phyloP scores from a whole-genome alignment of 352 stramenopile genomes.

The Phytophthora megakarya region DNA sequence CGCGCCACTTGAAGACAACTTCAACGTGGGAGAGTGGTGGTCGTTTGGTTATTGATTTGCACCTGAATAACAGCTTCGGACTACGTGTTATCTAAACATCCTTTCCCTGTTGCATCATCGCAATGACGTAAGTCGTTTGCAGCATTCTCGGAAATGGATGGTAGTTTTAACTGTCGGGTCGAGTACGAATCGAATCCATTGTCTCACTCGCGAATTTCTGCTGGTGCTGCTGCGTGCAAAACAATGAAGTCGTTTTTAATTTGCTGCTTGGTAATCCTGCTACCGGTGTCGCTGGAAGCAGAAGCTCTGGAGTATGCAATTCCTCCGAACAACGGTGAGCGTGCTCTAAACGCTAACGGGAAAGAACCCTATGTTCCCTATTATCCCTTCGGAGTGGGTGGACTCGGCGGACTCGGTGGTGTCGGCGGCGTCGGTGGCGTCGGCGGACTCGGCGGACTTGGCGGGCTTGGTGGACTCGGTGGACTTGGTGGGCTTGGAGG shows the following conservation, averaged over 20 bases:
- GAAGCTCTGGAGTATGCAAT: slow-evolving; percentile 6
- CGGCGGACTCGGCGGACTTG: slow-evolving; percentile 10
- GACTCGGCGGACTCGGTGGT: slow-evolving; percentile 6
- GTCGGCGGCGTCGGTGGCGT: slow-evolving; percentile 8
- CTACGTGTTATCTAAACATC: too few species aligned
- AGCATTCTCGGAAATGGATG: slow-evolving; percentile 17
- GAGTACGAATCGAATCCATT: neutral
- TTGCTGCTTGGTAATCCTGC: slow-evolving; percentile 10
- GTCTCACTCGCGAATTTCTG: slow-evolving; percentile 24
- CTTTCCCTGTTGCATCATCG: neutral
- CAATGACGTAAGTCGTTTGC: neutral
- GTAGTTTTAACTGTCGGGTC: slow-evolving; percentile 18
- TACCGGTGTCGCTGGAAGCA: slow-evolving; percentile 16
- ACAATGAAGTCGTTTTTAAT: slow-evolving; percentile 31
- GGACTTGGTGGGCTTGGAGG: slow-evolving; percentile 5
- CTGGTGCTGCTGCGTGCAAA: neutral
- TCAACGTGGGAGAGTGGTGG: too few species aligned
- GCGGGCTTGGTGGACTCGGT: slow-evolving; percentile 3
- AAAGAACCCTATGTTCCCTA: too few species aligned
- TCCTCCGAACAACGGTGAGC: slow-evolving; percentile 1
- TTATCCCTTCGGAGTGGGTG: slow-evolving; percentile 3
- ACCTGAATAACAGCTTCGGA: too few species aligned
- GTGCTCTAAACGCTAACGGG: neutral
- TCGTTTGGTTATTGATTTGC: too few species aligned
- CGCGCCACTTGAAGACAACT: too few species aligned